Evolutionary conservation across 2,329 filamentous ascomycete genomes (phyloP), one percentile per base, ranked within the genome.

Genomic region (Microdochium bolleyi): DNA sequence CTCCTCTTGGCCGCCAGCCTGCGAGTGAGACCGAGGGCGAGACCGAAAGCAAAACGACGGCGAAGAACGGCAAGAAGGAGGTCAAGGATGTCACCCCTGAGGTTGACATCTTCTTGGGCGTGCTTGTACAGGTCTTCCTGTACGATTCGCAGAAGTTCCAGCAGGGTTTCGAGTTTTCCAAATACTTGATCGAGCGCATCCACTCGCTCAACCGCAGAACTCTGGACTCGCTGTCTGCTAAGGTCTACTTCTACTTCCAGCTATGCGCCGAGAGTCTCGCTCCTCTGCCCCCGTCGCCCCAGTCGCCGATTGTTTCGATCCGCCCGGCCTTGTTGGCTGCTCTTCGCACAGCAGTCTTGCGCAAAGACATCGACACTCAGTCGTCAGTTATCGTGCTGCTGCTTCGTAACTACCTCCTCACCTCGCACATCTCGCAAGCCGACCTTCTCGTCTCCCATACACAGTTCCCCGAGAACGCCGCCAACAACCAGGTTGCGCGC

Each of bases 161-260:
- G 67, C 82, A 83, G 57, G 94, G 94, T 52, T 85, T 85, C 58
- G 80, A 88, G 55, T 95, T 97, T 73, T 97, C 94, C 27, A 83
- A 83, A 60, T 83, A 84, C 62, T 79, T 99, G 52, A 84, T 91
- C 51, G 88, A 92, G 66, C 87, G 87, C 66, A 86, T 97, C 68
- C 90, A 95, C 64, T 80, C 84, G 51, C 79, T 95, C 67, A 99
- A 99, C 77, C 88, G 94, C 57, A 86, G 94, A 62, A 97, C 94
- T 24, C 77, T 99, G 57, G 94, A 99, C 70, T 91, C 92, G 50
- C 83, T 99, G 54, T 89, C 92, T 54, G 91, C 92, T 59, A 95
- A 95, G 72, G 91, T 92, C 57, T 99, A 96, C 79, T 97, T 96
- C 73, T 99, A 99, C 78, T 96, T 90, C 73, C 90, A 90, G 24